Percentiles rank a stretch among this genome's conserved stretches.
These are phyloP conservation scores for Nicotiana sylvestris DNA, from an alignment of 257 asterid genomes.

Conservation along the genomic window DNA sequence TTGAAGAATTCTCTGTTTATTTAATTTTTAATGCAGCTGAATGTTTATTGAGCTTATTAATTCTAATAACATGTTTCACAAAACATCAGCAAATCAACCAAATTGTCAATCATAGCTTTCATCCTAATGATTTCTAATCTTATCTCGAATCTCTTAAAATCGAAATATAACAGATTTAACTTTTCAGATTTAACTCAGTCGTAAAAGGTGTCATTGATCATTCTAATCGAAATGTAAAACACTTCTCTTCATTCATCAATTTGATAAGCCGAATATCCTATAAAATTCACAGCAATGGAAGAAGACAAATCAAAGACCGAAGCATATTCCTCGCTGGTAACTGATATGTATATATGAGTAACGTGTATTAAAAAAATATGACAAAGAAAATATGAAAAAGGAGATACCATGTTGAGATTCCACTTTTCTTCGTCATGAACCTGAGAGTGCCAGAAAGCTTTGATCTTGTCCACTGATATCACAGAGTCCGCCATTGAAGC, in stretches of 20 bases:
- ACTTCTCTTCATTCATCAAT: not conserved
- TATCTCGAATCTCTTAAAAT: not conserved
- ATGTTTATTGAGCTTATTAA: not conserved
- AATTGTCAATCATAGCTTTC: not conserved
- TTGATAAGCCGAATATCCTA: not conserved
- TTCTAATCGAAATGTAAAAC: not conserved
- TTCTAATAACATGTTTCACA: not conserved
- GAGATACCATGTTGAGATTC: conserved; percentile 66
- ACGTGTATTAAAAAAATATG: not conserved
- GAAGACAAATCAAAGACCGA: not conserved
- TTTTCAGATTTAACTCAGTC: not conserved
- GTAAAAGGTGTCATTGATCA: too few relatives aligned
- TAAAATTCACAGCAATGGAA: not conserved
- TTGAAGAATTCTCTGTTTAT: not conserved
- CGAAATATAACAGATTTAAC: not conserved
- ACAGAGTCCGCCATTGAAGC: conserved; percentile 48
- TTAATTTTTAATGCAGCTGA: not conserved
- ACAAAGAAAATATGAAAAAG: not conserved
- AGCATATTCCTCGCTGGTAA: not conserved
- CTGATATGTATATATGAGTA: not conserved
- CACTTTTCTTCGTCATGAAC: conserved; percentile 75
- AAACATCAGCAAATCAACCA: not conserved
- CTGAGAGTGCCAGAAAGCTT: conserved; percentile 74
- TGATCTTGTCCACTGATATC: conserved; percentile 55
- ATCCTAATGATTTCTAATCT: not conserved